phyloP scores from a whole-genome alignment of 768 basidiomycete species.

The Xerocomus spinulosus region DNA sequence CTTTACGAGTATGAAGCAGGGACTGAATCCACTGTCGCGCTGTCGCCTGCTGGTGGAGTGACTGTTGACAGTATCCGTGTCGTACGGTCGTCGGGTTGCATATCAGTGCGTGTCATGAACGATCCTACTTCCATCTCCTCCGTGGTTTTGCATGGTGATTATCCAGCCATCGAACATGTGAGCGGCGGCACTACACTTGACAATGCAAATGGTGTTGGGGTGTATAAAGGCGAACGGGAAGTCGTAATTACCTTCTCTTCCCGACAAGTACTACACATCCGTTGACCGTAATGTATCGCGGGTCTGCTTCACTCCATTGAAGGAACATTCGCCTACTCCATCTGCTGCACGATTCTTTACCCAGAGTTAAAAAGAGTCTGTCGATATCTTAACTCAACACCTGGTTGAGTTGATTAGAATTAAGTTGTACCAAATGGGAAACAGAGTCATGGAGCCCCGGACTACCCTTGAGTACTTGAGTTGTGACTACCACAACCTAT shows the following conservation, averaged over 20 bases:
- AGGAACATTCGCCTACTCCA: too few species aligned
- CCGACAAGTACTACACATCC: background rate
- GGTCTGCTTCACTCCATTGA: too few species aligned
- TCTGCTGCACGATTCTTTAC: too few species aligned
- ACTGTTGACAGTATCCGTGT: conserved; percentile 5
- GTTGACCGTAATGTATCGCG: too few species aligned
- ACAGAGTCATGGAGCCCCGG: too few species aligned
- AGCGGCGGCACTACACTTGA: conserved; percentile 7
- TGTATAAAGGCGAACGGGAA: conserved; percentile 3
- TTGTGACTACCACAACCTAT: too few species aligned
- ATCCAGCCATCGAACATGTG: conserved; percentile 5
- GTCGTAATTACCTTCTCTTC: conserved; percentile 6
- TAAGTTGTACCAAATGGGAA: too few species aligned
- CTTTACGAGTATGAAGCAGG: conserved; percentile 52
- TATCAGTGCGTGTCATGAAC: conserved; percentile 6
- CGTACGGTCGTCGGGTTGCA: conserved; percentile 9
- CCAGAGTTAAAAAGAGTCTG: too few species aligned
- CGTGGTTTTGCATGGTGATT: conserved; percentile 14
- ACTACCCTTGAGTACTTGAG: too few species aligned
- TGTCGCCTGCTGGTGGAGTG: conserved; percentile 8
- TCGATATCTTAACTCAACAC: too few species aligned
- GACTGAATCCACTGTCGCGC: conserved; percentile 19
- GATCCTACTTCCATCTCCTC: conserved; percentile 6
- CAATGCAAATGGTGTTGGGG: background rate
- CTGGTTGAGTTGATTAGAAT: too few species aligned